A percentile compares a stretch with the other conserved stretches of the same genome.
phyloP scores from a whole-genome alignment of 805 yeast species.

The Myxozyma kluyveri region DNA sequence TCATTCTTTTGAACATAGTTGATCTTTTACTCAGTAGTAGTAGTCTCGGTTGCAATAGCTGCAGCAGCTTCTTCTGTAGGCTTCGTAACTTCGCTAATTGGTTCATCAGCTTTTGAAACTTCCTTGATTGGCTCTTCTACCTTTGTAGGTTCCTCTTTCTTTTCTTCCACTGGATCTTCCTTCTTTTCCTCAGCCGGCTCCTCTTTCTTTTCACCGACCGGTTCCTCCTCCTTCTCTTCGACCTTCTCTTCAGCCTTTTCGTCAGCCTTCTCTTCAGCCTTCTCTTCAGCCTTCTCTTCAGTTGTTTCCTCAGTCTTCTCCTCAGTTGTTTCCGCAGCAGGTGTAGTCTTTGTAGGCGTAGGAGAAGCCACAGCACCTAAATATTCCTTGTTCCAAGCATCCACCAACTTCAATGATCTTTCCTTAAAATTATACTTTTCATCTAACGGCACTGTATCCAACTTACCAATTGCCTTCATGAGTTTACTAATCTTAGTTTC shows the following conservation, averaged over 20 bases:
- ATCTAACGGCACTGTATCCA: constrained; percentile 36
- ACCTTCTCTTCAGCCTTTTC: background rate
- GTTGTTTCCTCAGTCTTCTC: constrained; percentile 32
- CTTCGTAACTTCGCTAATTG: background rate
- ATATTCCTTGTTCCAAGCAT: constrained; percentile 28
- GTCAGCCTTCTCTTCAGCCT: background rate
- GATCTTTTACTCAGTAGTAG: too few species aligned
- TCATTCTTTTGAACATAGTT: too few species aligned
- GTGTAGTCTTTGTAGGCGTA: constrained; percentile 49
- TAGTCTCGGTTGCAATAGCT: too few species aligned
- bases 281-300: background rate
- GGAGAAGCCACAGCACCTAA: constrained; percentile 38
- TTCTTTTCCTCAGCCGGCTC: background rate
- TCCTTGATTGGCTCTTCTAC: too few species aligned
- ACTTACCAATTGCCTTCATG: constrained; percentile 35
- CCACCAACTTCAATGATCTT: constrained; percentile 33
- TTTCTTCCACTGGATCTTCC: background rate
- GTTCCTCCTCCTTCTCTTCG: background rate
- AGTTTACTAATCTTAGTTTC: constrained; percentile 39
- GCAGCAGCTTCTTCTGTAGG: too few species aligned
- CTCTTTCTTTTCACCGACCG: background rate
- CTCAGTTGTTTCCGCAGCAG: constrained; percentile 31
- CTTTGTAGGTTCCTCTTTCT: background rate
- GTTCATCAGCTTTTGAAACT: background rate
- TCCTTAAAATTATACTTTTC: constrained; percentile 35